phyloP scores from a whole-genome alignment of 305 asterid species.

The Solanum hybrid region DNA sequence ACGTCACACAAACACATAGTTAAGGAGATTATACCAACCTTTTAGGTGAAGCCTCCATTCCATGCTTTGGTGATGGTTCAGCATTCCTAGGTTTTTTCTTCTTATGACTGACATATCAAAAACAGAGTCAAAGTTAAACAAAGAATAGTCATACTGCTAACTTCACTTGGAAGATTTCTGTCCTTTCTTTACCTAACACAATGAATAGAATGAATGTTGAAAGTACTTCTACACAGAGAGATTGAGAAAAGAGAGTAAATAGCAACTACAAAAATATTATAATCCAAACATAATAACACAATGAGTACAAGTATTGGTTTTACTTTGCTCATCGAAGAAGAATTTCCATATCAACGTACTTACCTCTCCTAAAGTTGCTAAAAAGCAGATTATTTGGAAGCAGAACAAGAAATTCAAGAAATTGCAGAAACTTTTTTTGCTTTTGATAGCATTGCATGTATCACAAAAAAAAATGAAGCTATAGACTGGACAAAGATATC shows the following conservation, averaged over 20 bases:
- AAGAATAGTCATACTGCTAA: neutral
- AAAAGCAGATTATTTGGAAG: neutral
- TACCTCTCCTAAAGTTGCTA: neutral
- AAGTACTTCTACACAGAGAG: neutral
- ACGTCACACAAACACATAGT: neutral
- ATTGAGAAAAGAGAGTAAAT: neutral
- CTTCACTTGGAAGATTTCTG: neutral
- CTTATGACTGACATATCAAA: conserved; percentile 35
- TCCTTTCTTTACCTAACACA: neutral
- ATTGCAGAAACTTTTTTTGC: neutral
- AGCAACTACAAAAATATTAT: neutral
- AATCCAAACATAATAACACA: neutral
- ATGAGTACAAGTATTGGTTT: neutral
- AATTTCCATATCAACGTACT: neutral
- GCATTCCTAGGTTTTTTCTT: conserved; percentile 36
- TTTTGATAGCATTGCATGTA: neutral
- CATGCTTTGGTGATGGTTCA: conserved; percentile 43
- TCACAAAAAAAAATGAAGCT: neutral
- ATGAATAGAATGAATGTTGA: neutral
- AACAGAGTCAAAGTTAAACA: neutral
- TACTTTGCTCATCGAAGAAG: neutral
- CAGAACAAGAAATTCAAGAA: neutral
- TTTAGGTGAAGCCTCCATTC: conserved; percentile 37
- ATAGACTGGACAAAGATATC: neutral
- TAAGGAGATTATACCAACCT: conserved; percentile 29